Conservation (phyloP, 2,329 filamentous ascomycete genomes). For the Aureobasidium uvarum region DNA sequence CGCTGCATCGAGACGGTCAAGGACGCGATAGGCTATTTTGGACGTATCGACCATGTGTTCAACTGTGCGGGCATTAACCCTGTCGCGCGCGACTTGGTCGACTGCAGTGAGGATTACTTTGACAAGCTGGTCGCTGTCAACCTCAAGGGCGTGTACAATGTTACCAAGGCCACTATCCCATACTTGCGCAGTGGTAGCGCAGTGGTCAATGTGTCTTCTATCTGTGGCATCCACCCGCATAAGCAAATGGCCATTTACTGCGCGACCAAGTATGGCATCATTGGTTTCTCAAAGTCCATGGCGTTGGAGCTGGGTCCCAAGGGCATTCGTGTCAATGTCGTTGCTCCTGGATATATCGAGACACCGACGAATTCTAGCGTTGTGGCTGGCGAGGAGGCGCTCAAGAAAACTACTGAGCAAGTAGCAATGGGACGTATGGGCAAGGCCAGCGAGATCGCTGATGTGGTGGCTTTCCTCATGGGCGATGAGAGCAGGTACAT, state of each 20-base stretch:
- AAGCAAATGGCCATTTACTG: slow-evolving; percentile 46
- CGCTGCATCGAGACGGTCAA: slow-evolving; percentile 34
- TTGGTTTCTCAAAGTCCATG: slow-evolving; percentile 49
- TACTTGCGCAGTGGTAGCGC: slow-evolving; percentile 40
- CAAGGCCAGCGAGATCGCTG: slow-evolving; percentile 49
- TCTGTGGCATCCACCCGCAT: slow-evolving; percentile 41
- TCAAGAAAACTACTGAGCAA: slow-evolving; percentile 42
- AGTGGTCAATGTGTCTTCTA: slow-evolving; percentile 47
- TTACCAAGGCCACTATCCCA: slow-evolving; percentile 44
- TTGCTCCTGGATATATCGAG: slow-evolving; percentile 47
- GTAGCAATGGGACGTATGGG: slow-evolving; percentile 47
- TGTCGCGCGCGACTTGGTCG: slow-evolving; percentile 37
- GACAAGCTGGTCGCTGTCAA: slow-evolving; percentile 43
- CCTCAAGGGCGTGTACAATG: slow-evolving; percentile 44
- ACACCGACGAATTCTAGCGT: slow-evolving; percentile 53
- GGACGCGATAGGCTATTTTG: slow-evolving; percentile 37
- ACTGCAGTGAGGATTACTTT: slow-evolving; percentile 47
- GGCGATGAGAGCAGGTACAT: slow-evolving; percentile 48
- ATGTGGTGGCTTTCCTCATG: slow-evolving; percentile 53
- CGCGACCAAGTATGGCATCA: slow-evolving; percentile 45
- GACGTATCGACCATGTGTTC: slow-evolving; percentile 45
- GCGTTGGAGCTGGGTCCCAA: slow-evolving; percentile 42
- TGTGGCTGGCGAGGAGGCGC: slow-evolving; percentile 48
- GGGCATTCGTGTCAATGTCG: slow-evolving; percentile 43
- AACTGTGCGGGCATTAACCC: slow-evolving; percentile 45